These are phyloP conservation scores for Ormosia emarginata DNA, from an alignment of 306 rosid genomes.

Conservation along the genomic window DNA sequence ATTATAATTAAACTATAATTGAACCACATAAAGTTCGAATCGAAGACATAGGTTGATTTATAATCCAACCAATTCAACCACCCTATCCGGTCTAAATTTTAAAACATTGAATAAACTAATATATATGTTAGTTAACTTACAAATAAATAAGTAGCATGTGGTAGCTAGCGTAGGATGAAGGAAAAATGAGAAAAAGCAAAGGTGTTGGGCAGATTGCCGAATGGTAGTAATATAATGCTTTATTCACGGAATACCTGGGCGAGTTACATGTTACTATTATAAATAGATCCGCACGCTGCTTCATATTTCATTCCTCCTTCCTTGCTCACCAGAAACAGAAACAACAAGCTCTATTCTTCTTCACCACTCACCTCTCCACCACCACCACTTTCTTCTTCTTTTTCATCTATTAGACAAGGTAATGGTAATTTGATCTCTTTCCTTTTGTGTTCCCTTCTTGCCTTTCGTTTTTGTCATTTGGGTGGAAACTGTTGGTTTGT, in stretches of 20 bases:
- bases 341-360: not conserved
- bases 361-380: not conserved
- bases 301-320: conserved; percentile 4
- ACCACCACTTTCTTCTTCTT: not conserved
- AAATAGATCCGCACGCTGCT: conserved; percentile 11
- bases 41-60: too few species aligned
- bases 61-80: too few species aligned
- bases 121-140: not conserved
- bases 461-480: not conserved
- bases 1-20: too few species aligned
- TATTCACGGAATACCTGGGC: conserved; percentile 18
- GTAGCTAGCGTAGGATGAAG: conserved; percentile 2
- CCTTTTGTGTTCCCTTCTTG: not conserved
- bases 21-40: too few species aligned
- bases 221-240: not conserved
- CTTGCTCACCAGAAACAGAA: not conserved
- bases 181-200: not conserved
- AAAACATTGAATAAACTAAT: not conserved
- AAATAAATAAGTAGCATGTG: not conserved
- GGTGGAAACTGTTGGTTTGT: not conserved
- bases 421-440: not conserved
- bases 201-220: conserved; percentile 11
- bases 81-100: too few species aligned
- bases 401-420: not conserved
- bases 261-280: conserved; percentile 6